Conservation (phyloP, 139 green algal genomes). For the Micractinium conductrix region DNA sequence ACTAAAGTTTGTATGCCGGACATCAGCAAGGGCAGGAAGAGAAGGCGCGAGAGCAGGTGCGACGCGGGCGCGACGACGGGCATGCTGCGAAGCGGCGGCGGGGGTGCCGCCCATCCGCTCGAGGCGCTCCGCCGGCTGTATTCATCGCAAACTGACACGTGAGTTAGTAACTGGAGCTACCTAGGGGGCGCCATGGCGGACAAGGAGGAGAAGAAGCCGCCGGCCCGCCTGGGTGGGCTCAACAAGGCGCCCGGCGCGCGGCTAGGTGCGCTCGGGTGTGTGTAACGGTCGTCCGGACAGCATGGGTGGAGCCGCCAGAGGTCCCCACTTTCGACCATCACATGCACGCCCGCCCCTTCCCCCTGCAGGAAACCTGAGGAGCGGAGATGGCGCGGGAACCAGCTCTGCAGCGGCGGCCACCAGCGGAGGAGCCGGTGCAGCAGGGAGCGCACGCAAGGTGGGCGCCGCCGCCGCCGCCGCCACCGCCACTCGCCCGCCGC, state of each 20-base stretch:
- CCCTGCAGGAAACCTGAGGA: conserved; percentile 12
- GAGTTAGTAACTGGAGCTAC: no score
- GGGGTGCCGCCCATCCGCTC: no score
- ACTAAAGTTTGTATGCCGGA: no score
- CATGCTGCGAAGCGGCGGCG: no score
- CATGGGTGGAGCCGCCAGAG: not conserved
- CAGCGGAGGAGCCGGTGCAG: no score
- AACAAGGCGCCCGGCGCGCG: conserved; percentile 13
- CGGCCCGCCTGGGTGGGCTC: conserved; percentile 22
- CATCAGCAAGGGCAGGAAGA: no score
- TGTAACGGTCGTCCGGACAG: not conserved
- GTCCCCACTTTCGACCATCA: not conserved
- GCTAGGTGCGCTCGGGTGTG: not conserved
- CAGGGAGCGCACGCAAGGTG: conserved; percentile 26
- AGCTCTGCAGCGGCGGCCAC: not conserved
- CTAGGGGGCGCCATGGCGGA: not conserved
- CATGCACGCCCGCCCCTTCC: not conserved
- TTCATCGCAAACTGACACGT: no score
- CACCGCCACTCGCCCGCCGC: not conserved
- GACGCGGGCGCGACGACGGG: no score
- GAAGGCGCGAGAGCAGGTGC: no score
- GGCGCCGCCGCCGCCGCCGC: not conserved
- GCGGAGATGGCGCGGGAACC: conserved; percentile 4
- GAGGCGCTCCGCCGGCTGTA: no score
- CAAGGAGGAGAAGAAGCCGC: conserved; percentile 40